Conservation (phyloP, 352 stramenopile species). For the Peronospora belbahrii region DNA sequence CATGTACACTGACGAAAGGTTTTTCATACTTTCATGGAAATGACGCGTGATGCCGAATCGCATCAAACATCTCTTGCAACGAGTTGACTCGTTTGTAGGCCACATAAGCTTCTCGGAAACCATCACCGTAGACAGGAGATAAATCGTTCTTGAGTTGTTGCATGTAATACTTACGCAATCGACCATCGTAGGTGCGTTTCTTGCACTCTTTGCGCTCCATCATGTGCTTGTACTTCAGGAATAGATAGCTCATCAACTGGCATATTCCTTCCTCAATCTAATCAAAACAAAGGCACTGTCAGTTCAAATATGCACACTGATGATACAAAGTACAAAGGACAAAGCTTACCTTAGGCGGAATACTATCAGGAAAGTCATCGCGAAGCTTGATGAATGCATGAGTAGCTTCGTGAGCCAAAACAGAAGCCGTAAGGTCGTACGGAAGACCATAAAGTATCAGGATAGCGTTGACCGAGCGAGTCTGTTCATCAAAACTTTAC, state of each 20-base stretch:
- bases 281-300: background rate
- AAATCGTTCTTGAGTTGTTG: conserved; percentile 52
- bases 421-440: conserved; percentile 63
- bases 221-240: conserved; percentile 64
- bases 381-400: conserved; percentile 71
- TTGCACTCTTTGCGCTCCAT: conserved; percentile 31
- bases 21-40: conserved; percentile 28
- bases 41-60: conserved; percentile 33
- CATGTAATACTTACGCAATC: conserved; percentile 59
- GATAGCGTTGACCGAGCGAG: conserved; percentile 60
- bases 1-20: background rate
- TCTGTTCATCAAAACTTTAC: conserved; percentile 29
- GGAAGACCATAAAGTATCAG: conserved; percentile 63
- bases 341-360: conserved; percentile 31
- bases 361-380: conserved; percentile 49
- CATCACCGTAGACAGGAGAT: conserved; percentile 57
- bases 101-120: conserved; percentile 51
- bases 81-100: conserved; percentile 61
- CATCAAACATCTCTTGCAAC: conserved; percentile 58
- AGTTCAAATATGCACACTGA: conserved; percentile 3
- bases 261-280: conserved; percentile 59
- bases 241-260: conserved; percentile 72
- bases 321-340: background rate
- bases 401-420: conserved; percentile 68
- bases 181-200: conserved; percentile 29